Base-by-base conservation (phyloP, 495 filamentous ascomycete species). In the Penicillium robsamsonii region DNA sequence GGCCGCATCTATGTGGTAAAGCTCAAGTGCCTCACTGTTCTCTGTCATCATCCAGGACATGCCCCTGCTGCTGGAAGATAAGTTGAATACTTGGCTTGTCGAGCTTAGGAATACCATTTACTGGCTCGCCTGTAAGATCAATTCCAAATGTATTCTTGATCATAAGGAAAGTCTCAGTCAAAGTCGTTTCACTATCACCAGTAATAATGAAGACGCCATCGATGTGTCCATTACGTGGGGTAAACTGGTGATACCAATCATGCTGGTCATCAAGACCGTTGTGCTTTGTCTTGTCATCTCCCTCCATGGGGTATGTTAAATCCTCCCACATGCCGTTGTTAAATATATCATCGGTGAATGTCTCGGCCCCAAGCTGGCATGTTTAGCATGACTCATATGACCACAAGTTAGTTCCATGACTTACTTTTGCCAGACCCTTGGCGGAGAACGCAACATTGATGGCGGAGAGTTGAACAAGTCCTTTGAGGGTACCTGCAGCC, bases 381-480 rank as follows among this genome's bases (percentile, higher is more conserved):
- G 18, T 6, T 50, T 25, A 50, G 47, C 6, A 38, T 10, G 29
- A 2, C n/a, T 22, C 33, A 4, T 50, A 5, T n/a, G n/a, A 29
- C 17, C 17, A 15, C 6, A 2, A 2, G 3, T 5, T 17, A 25
- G 2, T 30, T 7, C 18, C 27, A 33, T 17, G 5, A 30, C 33
- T 29, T 13, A 50, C 47, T 22, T 50, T 50, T 3, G 8, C 17
- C 9, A 50, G 33, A 9, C 47, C 47, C 6, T 4, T 50, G 24
- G 47, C 17, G 11, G 47, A 50, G 47, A 50, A 50, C 5, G 47
- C 47, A 29, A 50, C 9, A 27, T 50, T 50, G 47, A 50, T 50
- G 1, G 47, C 17, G 11, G 20, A 24, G 1, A 50, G 17, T 13
- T 11, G 12, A 9, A 50, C 20, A 0, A 50, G 1, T 3, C 15